Evolutionary conservation across 441 rosid species (phyloP), one percentile per base, ranked within the genome.

Genomic region (Jatropha podagrica): DNA sequence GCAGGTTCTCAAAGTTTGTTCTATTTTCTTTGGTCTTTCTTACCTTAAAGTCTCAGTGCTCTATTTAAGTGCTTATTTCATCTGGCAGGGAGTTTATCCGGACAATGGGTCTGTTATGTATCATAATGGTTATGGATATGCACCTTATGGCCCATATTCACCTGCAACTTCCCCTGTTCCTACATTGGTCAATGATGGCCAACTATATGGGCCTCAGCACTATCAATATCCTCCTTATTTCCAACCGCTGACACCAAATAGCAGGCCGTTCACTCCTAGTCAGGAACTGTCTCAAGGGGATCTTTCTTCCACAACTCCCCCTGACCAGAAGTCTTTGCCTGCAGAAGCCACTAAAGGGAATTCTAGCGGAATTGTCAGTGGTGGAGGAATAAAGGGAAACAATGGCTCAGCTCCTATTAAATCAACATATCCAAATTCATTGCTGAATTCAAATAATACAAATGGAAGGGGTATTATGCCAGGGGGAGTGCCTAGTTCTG

Each of bases 111-210:
- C 95, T 84, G 69, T 84, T 62, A 77, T 93, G 88, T 93, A 86
- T 85, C 86, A 86, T 60, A 90, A 77, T 77, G 87, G 88, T 20
- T 93, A 88, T 82, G 88, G 89, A 41, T 93, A 85, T 85, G 83
- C 89, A 32, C 69, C 92, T 0, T 93, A 83, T 81, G 86, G 77
- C 46, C 93, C 96, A 62, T 91, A 92, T 77, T 88, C 96, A 26
- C 94, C 92, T 32, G 91, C 95, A 42, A 77, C 85, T 73, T 84
- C 94, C 58, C 96, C 93, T 3, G 96, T 83, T 80, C 97, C 97
- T 60, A 83, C 88, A 44, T 38, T 88, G 83, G 92, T 89, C 15
- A 86, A 85, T 77, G 95, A 89, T 67, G 92, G 88, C 62, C 97
- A 88, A 74, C 77, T 90, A 20, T 91, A 90, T 70, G 97, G 88